Base-by-base conservation (phyloP, 768 basidiomycete genomes). In the Hydnomerulius pinastri region DNA sequence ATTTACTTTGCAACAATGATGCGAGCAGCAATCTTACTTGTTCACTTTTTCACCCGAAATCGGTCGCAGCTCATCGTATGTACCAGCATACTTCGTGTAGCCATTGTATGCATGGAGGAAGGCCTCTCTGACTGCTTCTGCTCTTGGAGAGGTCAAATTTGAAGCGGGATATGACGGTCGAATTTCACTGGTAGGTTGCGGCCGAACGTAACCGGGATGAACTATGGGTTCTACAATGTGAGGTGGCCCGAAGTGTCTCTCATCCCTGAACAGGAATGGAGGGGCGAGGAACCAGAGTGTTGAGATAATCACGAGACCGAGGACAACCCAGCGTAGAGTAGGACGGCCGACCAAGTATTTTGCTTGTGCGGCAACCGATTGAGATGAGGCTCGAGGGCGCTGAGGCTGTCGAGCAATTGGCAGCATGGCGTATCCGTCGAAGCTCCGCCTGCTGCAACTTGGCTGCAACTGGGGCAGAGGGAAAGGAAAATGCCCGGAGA, bases 71-170 rank as follows among this genome's bases (percentile, higher is more conserved):
- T 86, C 83, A 57, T 86, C 85, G 30, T 71, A 68, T 4, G 79
- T 76, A 37, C 72, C 76, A 3, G 82, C 82, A 59, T 73, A 64
- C 18, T 58, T 58, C 56, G 71, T 66, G 61, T 85, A 86, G 1
- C 78, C 79, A n/a, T 56, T 57, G 62, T 79, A 81, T 4, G 82
- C 80, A 65, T 81, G 77, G n/a, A 75, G 54, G 63, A 80, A 86
- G 0, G 81, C 78, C 13, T 73, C 64, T 54, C 74, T 70, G 9
- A 86, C 81, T 50, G 76, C 64, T 15, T 73, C 67, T 41, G 79
- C 77, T 23, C 80, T 66, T 6, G 52, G 17, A 5, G 65, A 61
- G 79, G 80, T 81, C 7, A 35, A 21, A 27, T 32, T 49, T 17
- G 35, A 21, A 28, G 17, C 17, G 23, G 30, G 28, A 27, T 27